phyloP scores from a whole-genome alignment of 2,329 filamentous ascomycete genomes.

The Pseudocercospora pini-densiflorae region DNA sequence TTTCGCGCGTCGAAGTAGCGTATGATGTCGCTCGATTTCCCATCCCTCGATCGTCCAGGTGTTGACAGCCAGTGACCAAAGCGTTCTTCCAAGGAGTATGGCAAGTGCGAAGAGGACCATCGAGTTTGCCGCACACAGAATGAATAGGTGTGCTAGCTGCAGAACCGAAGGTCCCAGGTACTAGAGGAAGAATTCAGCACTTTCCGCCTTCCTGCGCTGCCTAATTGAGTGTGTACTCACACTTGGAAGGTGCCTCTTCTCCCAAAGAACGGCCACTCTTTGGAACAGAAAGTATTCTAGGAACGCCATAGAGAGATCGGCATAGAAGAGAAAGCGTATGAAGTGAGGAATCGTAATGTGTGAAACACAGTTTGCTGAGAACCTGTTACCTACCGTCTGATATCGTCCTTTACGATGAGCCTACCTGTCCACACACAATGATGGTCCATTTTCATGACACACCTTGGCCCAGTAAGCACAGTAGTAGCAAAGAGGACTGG shows the following conservation, averaged over 20 bases:
- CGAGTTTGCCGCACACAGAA: conserved; percentile 62
- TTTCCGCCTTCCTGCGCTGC: neutral
- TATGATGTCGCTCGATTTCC: conserved; percentile 60
- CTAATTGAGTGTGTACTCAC: conserved; percentile 45
- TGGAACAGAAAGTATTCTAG: conserved; percentile 65
- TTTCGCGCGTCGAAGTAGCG: conserved; percentile 50
- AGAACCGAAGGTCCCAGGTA: conserved; percentile 71
- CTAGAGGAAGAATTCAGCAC: conserved; percentile 33
- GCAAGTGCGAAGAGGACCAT: conserved; percentile 65
- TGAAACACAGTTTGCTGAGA: conserved; percentile 72
- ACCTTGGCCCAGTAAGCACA: conserved; percentile 25
- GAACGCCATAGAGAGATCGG: conserved; percentile 66
- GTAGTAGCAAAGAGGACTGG: neutral
- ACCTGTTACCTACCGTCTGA: conserved; percentile 37
- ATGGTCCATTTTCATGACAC: conserved; percentile 42
- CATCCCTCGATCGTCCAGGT: conserved; percentile 81
- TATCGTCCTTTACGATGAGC: conserved; percentile 25
- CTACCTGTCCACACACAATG: conserved; percentile 80
- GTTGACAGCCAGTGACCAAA: conserved; percentile 68
- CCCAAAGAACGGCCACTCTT: conserved; percentile 66
- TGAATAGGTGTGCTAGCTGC: conserved; percentile 65
- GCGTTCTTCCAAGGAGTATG: conserved; percentile 67
- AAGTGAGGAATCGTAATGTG: conserved; percentile 83
- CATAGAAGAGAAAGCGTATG: conserved; percentile 74
- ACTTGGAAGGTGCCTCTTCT: conserved; percentile 67